phyloP scores from a whole-genome alignment of 768 basidiomycete genomes.

The Aureoboletus auriporus region DNA sequence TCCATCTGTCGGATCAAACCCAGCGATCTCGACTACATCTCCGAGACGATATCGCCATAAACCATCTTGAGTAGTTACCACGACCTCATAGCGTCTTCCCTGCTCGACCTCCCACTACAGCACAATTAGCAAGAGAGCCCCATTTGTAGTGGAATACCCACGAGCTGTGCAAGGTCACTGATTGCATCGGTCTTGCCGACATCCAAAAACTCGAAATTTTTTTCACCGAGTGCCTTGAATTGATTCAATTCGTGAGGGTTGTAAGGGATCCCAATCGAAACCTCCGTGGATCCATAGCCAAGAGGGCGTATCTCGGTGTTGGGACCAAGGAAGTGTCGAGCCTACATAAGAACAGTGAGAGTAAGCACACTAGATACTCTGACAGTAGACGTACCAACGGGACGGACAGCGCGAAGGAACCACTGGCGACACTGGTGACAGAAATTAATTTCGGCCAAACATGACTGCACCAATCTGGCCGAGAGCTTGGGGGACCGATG shows the following conservation, averaged over 20 bases:
- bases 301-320: conserved; percentile 7
- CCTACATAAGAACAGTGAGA: conserved; percentile 12
- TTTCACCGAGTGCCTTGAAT: conserved; percentile 22
- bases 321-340: conserved; percentile 15
- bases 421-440: no score
- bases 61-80: neutral
- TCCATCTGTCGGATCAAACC: neutral
- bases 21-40: neutral
- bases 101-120: neutral
- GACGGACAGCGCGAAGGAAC: no score
- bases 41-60: neutral
- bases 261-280: conserved; percentile 19
- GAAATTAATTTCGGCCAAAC: no score
- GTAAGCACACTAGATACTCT: no score
- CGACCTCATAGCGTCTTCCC: neutral
- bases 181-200: no score
- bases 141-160: no score
- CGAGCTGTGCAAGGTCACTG: no score
- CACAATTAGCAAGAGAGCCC: no score
- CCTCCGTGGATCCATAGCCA: conserved; percentile 7
- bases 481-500: no score
- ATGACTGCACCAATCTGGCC: no score
- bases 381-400: no score
- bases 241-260: conserved; percentile 19
- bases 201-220: conserved; percentile 22